A percentile compares a stretch with the other conserved stretches of the same genome.
These are phyloP conservation scores for Lotmaria passim DNA, from an alignment of 208 protist species.

Conservation along the genomic window DNA sequence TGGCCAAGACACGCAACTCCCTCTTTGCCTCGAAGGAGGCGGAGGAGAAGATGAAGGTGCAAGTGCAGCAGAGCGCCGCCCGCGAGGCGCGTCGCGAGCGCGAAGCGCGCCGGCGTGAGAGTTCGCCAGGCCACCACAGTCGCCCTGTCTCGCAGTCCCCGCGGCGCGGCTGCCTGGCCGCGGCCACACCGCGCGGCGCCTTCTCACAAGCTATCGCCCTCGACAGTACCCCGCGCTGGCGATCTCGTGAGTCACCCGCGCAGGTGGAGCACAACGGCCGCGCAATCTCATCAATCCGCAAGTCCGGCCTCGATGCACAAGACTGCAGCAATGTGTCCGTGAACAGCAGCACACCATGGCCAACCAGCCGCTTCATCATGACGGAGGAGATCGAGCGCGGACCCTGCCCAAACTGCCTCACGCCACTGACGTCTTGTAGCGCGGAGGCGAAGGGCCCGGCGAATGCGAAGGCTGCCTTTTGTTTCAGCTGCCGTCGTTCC, in stretches of 20 bases:
- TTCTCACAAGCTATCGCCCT: slow-evolving; percentile 28
- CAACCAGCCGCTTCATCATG: slow-evolving; percentile 33
- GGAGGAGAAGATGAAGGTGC: slow-evolving; percentile 41
- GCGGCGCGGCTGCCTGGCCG: neutral
- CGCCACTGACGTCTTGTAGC: slow-evolving; percentile 49
- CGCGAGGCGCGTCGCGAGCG: slow-evolving; percentile 37
- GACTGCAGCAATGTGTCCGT: slow-evolving; percentile 15
- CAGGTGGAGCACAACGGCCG: slow-evolving; percentile 15
- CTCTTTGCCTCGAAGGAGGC: slow-evolving; percentile 46
- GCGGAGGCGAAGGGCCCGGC: slow-evolving; percentile 19
- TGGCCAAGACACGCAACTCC: slow-evolving; percentile 60
- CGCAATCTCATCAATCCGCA: slow-evolving; percentile 21
- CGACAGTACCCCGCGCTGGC: slow-evolving; percentile 19
- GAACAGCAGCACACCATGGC: slow-evolving; percentile 30
- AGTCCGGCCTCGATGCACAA: neutral
- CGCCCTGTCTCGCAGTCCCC: neutral
- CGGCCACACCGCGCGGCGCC: slow-evolving; percentile 25
- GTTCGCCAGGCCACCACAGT: slow-evolving; percentile 7
- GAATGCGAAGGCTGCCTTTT: slow-evolving; percentile 71
- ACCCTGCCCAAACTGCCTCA: slow-evolving; percentile 73
- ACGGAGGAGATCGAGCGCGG: slow-evolving; percentile 50
- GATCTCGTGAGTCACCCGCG: neutral
- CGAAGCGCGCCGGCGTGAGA: slow-evolving; percentile 22
- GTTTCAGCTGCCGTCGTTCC: slow-evolving; percentile 76
- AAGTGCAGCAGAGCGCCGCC: slow-evolving; percentile 48